Evolutionary conservation across 257 asterid species (phyloP).

Genomic region (Solanum bulbocastanum): DNA sequence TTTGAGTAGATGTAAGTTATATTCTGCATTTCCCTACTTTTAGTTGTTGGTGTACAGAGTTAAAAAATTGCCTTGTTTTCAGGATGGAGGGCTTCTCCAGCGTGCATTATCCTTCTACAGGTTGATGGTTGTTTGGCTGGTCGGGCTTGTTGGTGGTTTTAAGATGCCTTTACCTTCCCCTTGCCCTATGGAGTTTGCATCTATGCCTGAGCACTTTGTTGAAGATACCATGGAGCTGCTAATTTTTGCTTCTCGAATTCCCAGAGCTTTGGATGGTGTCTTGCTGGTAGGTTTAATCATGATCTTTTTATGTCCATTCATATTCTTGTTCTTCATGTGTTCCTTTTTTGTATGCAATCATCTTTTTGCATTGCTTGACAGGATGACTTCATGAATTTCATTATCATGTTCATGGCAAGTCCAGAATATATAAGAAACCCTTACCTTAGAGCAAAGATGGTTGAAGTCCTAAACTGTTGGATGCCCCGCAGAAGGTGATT

Average conservation of each 20-base stretch:
- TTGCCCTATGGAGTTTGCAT: slow-evolving; percentile 88
- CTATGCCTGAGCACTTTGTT: slow-evolving; percentile 91
- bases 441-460: slow-evolving; percentile 97
- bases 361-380: slow-evolving; percentile 16
- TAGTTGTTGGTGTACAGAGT: not conserved
- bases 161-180: slow-evolving; percentile 73
- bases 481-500: slow-evolving; percentile 88
- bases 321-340: not conserved
- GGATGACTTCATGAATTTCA: slow-evolving; percentile 98
- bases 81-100: slow-evolving; percentile 86
- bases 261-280: slow-evolving; percentile 92
- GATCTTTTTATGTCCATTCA: not conserved
- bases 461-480: slow-evolving; percentile 97
- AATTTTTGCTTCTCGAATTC: slow-evolving; percentile 87
- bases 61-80: slow-evolving; percentile 6
- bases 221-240: slow-evolving; percentile 98
- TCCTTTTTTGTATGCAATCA: not conserved
- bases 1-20: not conserved
- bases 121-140: slow-evolving; percentile 91
- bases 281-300: slow-evolving; percentile 39
- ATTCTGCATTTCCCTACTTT: not conserved
- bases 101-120: slow-evolving; percentile 82
- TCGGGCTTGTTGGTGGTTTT: slow-evolving; percentile 75
- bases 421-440: slow-evolving; percentile 90
- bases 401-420: slow-evolving; percentile 98